Conservation (phyloP, 2,329 filamentous ascomycete species). For the Fusarium sp. region DNA sequence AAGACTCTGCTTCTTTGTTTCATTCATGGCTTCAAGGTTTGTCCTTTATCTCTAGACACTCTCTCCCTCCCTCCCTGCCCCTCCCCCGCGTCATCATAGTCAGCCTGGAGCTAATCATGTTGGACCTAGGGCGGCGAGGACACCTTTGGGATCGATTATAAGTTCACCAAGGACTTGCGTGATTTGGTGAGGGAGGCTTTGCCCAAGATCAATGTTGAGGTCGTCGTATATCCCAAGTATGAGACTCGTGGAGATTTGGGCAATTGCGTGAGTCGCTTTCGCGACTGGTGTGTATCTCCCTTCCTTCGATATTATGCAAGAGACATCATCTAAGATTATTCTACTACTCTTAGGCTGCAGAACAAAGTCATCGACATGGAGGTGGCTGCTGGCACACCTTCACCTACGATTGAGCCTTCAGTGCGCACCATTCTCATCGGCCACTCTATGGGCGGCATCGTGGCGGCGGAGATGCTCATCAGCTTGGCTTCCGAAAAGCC, state of each 20-base stretch:
- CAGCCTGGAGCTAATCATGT: constrained; percentile 18
- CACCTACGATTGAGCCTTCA: constrained; percentile 87
- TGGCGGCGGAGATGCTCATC: constrained; percentile 89
- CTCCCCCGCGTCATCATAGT: constrained; percentile 18
- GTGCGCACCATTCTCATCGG: constrained; percentile 86
- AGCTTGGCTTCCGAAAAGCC: constrained; percentile 72
- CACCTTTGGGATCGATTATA: constrained; percentile 76
- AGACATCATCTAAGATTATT: constrained; percentile 1
- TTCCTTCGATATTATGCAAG: not conserved
- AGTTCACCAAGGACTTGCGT: constrained; percentile 80
- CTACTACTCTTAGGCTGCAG: constrained; percentile 72
- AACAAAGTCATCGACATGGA: constrained; percentile 96
- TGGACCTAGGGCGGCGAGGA: constrained; percentile 76
- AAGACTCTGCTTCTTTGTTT: constrained; percentile 86
- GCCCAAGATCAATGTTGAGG: constrained; percentile 75
- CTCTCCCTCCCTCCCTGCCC: not conserved
- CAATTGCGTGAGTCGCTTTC: constrained; percentile 78
- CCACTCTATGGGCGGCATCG: constrained; percentile 94
- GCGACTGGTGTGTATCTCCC: constrained; percentile 73
- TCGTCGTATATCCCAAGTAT: constrained; percentile 82
- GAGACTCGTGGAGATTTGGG: constrained; percentile 84
- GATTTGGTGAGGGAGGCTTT: constrained; percentile 73
- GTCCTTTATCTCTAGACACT: constrained; percentile 6
- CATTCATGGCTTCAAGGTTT: constrained; percentile 88
- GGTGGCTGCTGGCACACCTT: constrained; percentile 82